Evolutionary conservation across 2,329 filamentous ascomycete species (phyloP).

Genomic region (Aspergillus japonicus): DNA sequence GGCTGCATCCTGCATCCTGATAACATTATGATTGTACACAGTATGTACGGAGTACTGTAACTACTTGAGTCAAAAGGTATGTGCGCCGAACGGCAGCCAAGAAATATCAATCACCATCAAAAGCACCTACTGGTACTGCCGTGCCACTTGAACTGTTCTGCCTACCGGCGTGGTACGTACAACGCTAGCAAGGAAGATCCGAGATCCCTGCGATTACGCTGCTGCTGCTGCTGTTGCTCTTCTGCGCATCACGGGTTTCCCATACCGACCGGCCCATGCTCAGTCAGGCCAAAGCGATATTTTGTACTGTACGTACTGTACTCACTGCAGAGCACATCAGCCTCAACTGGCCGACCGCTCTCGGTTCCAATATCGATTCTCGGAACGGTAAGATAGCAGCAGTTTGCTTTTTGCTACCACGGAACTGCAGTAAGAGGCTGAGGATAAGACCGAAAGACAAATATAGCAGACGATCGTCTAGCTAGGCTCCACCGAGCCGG

Average conservation of each 20-base stretch:
- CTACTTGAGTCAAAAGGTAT: not conserved
- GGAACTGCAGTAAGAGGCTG: not conserved
- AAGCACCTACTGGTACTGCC: not conserved
- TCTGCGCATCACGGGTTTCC: not conserved
- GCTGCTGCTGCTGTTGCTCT: not conserved
- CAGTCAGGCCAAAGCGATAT: not conserved
- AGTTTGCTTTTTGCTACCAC: not conserved
- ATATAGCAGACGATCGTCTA: slow-evolving; percentile 20
- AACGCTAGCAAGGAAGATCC: not conserved
- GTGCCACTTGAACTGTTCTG: not conserved
- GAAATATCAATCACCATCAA: not conserved
- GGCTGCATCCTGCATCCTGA: not conserved
- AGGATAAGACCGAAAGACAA: slow-evolving; percentile 7
- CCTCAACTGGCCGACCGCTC: not conserved
- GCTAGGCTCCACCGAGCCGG: slow-evolving; percentile 14
- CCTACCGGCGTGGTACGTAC: not conserved
- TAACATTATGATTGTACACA: not conserved
- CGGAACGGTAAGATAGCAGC: slow-evolving; percentile 2
- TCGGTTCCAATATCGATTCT: not conserved
- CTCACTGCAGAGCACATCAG: not conserved
- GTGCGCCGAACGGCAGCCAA: not conserved
- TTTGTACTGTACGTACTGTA: not conserved
- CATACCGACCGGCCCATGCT: not conserved
- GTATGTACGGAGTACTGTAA: too few relatives aligned
- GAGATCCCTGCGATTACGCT: not conserved